Evolutionary conservation across 148 eudicot species (phyloP).

Genomic region (Rhododendron mucronatum): DNA sequence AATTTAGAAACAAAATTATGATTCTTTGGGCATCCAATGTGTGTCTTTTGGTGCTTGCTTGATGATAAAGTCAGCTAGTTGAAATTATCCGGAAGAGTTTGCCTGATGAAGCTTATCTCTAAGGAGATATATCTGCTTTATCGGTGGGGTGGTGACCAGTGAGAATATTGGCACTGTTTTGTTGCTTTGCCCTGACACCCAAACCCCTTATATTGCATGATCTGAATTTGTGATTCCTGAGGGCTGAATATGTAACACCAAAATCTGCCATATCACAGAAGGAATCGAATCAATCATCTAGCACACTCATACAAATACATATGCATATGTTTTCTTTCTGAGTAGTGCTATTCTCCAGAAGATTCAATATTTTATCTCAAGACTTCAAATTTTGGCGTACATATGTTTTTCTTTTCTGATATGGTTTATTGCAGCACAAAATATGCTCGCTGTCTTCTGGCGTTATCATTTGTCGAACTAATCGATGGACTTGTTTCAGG

Average conservation of each 20-base stretch:
- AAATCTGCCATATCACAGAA: background rate
- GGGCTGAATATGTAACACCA: background rate
- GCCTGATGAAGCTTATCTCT: background rate
- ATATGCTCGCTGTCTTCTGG: background rate
- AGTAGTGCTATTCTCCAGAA: background rate
- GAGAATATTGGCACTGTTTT: background rate
- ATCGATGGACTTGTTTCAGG: conserved; percentile 38
- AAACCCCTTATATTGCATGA: background rate
- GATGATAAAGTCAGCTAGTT: background rate
- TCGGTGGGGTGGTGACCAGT: background rate
- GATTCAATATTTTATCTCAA: background rate
- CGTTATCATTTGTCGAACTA: background rate
- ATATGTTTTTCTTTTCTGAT: background rate
- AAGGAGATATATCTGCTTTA: background rate
- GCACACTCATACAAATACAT: background rate
- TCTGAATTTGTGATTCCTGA: background rate
- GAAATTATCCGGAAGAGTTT: background rate
- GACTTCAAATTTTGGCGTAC: background rate
- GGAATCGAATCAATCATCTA: background rate
- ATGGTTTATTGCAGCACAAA: background rate
- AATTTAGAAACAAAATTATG: background rate
- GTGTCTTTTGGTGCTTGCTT: background rate
- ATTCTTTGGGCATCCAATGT: background rate
- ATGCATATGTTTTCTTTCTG: background rate
- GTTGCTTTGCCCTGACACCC: background rate